Percentiles rank a stretch among this genome's conserved stretches.
Conservation (phyloP, 106 monocot genomes). For the Ottelia alismoides region DNA sequence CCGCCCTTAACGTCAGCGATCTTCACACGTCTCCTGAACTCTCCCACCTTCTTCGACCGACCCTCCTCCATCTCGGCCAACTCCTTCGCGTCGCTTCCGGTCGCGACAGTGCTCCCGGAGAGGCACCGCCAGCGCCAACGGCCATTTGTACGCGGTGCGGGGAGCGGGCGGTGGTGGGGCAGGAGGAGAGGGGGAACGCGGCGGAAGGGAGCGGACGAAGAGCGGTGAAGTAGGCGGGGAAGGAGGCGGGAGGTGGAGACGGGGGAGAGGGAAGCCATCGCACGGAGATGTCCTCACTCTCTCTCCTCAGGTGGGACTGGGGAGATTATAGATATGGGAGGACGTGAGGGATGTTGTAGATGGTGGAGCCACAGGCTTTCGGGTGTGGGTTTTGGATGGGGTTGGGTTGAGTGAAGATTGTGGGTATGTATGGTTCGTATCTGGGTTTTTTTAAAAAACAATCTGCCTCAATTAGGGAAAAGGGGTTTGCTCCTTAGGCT, state of each 20-base stretch:
- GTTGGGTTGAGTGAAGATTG: too few relatives aligned
- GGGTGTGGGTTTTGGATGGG: too few relatives aligned
- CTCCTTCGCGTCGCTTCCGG: conserved; percentile 11
- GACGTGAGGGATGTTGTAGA: too few relatives aligned
- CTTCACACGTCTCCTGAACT: conserved; percentile 54
- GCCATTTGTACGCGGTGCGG: background rate
- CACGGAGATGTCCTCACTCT: too few relatives aligned
- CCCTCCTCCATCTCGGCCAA: background rate
- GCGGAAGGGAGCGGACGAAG: background rate
- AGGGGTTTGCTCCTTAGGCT: too few relatives aligned
- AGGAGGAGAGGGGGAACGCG: background rate
- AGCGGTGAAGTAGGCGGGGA: background rate
- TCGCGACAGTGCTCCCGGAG: conserved; percentile 25
- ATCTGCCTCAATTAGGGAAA: too few relatives aligned
- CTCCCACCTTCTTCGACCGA: conserved; percentile 24
- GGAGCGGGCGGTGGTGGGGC: background rate
- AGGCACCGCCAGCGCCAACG: conserved; percentile 17
- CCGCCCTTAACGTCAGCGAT: conserved; percentile 77
- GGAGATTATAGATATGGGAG: too few relatives aligned
- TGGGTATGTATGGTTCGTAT: too few relatives aligned
- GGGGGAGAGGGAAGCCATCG: conserved; percentile 4
- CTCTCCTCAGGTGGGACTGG: too few relatives aligned
- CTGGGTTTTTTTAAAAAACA: too few relatives aligned
- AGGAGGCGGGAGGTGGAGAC: background rate
- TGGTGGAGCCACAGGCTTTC: too few relatives aligned